Evolutionary conservation across 2,329 filamentous ascomycete species (phyloP), one percentile per base, ranked within the genome.

Genomic region (Sarocladiaceae sp.): DNA sequence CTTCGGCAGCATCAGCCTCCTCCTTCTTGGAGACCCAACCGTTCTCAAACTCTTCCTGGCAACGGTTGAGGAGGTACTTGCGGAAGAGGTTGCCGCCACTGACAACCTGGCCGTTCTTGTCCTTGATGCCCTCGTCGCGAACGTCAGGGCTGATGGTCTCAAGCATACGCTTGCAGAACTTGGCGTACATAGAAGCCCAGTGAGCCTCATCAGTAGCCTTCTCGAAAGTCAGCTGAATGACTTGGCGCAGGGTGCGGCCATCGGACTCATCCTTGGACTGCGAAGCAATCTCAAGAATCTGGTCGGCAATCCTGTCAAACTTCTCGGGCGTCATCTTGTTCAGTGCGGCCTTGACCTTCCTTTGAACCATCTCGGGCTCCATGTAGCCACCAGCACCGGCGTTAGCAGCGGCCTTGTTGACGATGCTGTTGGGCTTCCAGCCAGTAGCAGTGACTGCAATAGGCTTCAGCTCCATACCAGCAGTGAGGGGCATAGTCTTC

Each of bases 311-410:
- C 70, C 84, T 89, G 62, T 95, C 90, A 58, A 98, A 98, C 62
- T 97, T 98, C 70, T 98, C 93, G 0, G 93, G 93, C 0, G 93
- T 97, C 93, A 98, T 97, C 84, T 98, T 98, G 82, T 98, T 98
- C 58, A 98, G 74, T 49, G 87, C 87, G 51, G 89, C 85, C 82
- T 98, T 98, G 63, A 98, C 93, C 82, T 98, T 98, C 55, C 91
- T 84, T 72, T 98, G 93, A 47, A 98, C 93, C 73, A 93, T 81
- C 56, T 91, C 88, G 19, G 93, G 91, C 52, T 94, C 81, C 69
- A 97, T 78, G 56, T 87, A 76, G 42, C 71, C 70, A 51, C 70
- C 66, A 45, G 65, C 61, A 31, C 70, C 63, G 42, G 61, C 49
- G 23, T 63, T 61, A 31, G 60, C 58, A 24, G 62, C 53, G 42